Conservation (phyloP, 495 filamentous ascomycete genomes). For the Polyplosphaeria fusca region DNA sequence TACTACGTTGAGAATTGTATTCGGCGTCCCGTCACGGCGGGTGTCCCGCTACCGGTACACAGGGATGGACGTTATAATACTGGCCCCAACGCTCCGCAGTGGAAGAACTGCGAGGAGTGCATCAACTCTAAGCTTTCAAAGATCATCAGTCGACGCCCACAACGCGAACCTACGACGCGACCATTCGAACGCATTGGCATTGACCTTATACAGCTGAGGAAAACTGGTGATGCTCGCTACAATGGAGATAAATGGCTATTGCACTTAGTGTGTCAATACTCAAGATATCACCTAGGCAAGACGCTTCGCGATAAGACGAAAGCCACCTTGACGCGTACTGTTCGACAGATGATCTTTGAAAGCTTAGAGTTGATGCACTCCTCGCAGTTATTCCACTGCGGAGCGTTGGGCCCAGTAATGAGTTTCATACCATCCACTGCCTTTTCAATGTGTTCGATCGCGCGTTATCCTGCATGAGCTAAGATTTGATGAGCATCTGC, state of each 20-base stretch:
- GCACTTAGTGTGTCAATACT: slow-evolving; percentile 16
- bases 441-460: no score
- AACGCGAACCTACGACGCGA: background rate
- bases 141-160: background rate
- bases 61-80: no score
- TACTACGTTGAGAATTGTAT: no score
- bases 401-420: no score
- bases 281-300: slow-evolving; percentile 6
- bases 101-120: background rate
- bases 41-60: no score
- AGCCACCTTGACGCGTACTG: no score
- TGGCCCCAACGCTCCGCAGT: background rate
- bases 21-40: no score
- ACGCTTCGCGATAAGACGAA: no score
- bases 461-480: no score
- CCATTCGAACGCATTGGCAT: slow-evolving; percentile 19
- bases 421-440: no score
- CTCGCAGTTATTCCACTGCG: background rate
- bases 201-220: slow-evolving; percentile 23
- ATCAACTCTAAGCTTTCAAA: slow-evolving; percentile 1
- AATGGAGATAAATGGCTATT: slow-evolving; percentile 17
- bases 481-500: no score
- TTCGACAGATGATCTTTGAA: background rate
- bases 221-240: background rate
- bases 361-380: background rate